Evolutionary conservation across 768 basidiomycete species (phyloP).

Genomic region (Sistotremastrum niveocremeum): DNA sequence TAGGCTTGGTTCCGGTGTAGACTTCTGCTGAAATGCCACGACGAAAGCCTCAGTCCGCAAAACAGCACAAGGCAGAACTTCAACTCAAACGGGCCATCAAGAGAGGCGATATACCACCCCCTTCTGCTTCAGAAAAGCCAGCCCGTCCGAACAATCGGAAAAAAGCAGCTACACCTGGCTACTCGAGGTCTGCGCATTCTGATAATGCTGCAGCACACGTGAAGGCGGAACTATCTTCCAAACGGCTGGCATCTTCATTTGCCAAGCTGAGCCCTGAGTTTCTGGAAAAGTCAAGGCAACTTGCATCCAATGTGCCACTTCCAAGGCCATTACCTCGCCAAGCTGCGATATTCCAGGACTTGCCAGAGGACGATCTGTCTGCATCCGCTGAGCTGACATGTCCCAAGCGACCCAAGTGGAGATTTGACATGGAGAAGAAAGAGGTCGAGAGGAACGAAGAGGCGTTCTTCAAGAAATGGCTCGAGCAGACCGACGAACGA

Average conservation of each 20-base stretch:
- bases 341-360: constrained; percentile 15
- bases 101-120: constrained; percentile 46
- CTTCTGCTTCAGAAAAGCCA: constrained; percentile 21
- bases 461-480: constrained; percentile 70
- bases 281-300: constrained; percentile 41
- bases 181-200: no score
- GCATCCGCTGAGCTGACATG: constrained; percentile 18
- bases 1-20: no score
- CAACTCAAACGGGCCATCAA: constrained; percentile 76
- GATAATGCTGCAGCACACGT: constrained; percentile 8
- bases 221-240: constrained; percentile 27
- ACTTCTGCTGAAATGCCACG: constrained; percentile 17
- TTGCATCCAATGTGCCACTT: constrained; percentile 42
- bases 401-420: constrained; percentile 77
- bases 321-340: constrained; percentile 39
- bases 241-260: constrained; percentile 58
- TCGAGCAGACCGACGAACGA: constrained; percentile 44
- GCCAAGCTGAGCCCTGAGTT: constrained; percentile 44
- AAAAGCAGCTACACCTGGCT: neutral
- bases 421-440: constrained; percentile 72
- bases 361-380: constrained; percentile 14
- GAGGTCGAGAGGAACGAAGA: constrained; percentile 89
- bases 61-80: constrained; percentile 56
- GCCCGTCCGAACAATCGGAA: constrained; percentile 13
- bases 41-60: constrained; percentile 39